phyloP scores from a whole-genome alignment of 2,329 filamentous ascomycete genomes.

The Exophiala xenobiotica region DNA sequence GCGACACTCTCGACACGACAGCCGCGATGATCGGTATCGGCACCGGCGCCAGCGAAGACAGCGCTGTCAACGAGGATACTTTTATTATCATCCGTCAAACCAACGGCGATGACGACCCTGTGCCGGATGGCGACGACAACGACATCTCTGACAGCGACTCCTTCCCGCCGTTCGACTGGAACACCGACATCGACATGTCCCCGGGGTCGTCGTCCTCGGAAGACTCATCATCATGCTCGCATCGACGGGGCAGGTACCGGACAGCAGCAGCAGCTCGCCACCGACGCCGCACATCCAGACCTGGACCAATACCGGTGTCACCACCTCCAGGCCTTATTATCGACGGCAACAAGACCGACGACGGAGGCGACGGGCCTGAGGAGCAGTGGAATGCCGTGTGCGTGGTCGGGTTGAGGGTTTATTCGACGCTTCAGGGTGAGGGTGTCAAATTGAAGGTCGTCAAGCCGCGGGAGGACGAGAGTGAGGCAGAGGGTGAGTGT shows the following conservation, averaged over 20 bases:
- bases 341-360: constrained; percentile 5
- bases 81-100: neutral
- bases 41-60: neutral
- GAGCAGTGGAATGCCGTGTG: constrained; percentile 62
- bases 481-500: too few species aligned
- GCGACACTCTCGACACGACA: constrained; percentile 20
- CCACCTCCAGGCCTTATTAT: constrained; percentile 1
- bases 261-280: neutral
- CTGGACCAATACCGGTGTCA: neutral
- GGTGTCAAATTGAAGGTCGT: constrained; percentile 17
- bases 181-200: constrained; percentile 44
- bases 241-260: neutral
- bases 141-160: constrained; percentile 34
- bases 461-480: constrained; percentile 2
- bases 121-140: neutral
- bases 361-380: constrained; percentile 27
- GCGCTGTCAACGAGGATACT: neutral
- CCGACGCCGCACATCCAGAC: neutral
- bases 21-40: constrained; percentile 14
- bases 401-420: constrained; percentile 60
- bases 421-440: constrained; percentile 35
- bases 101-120: neutral
- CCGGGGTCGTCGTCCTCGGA: constrained; percentile 26
- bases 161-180: constrained; percentile 43
- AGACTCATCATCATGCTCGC: constrained; percentile 10